Evolutionary conservation across 345 rosid species (phyloP), one percentile per base, ranked within the genome.

Genomic region (Acer campestre): DNA sequence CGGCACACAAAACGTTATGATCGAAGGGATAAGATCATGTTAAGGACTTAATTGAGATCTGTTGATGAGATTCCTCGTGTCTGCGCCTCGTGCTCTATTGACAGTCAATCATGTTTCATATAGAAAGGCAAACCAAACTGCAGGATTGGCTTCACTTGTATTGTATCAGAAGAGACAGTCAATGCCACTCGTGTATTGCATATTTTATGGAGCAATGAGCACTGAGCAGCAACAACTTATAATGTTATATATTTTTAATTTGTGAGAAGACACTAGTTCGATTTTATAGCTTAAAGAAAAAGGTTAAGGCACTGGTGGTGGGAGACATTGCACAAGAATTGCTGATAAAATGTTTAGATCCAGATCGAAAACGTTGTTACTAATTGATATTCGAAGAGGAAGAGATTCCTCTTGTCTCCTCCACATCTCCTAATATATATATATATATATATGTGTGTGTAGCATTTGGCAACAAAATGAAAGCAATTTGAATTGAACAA

Each of bases 381-480:
- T 12, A 29, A 22, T 74, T 0, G 25, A 67, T 23, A 48, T 27
- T 46, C 29, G 70, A 48, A 29, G 20, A 23, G 56, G 27, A 40
- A 35, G 74, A 78, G 74, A 78, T 70, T 75, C 76, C 76, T 69
- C 44, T 0, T 75, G 79, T 82, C 75, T 74, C 76, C 79, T n/a
- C 31, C 31, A 59, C n/a, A 9, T 18, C 17, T 59, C 5, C 27
- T 13, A 59, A 8, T 59, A 59, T 59, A 59, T 48, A 2, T 76
- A 72, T 76, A 42, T n/a, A n/a, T n/a, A n/a, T n/a, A n/a, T n/a
- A n/a, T n/a, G n/a, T n/a, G n/a, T n/a, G n/a, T 76, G 63, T 46
- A 8, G 63, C 73, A 63, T 53, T 44, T 48, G 17, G 66, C 51
- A 25, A 55, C 25, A 58, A 1, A 49, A 61, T 22, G 61, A 71